Evolutionary conservation across 257 asterid species (phyloP).

Genomic region (Solanum pennellii): DNA sequence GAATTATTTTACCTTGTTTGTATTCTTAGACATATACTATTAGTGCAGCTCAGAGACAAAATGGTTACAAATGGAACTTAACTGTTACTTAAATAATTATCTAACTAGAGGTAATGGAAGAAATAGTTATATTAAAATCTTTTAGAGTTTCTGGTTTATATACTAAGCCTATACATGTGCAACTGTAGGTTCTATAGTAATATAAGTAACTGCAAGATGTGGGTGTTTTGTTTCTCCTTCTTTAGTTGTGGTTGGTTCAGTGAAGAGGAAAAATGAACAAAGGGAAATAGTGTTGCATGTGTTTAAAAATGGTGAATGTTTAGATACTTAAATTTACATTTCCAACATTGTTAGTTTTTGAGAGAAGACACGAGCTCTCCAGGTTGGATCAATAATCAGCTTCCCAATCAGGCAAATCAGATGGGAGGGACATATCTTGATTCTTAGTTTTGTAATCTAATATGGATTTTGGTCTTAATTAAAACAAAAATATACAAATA

Average conservation of each 20-base stretch:
- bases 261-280: neutral
- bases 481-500: neutral
- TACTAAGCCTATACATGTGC: neutral
- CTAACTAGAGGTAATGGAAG: neutral
- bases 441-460: neutral
- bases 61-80: neutral
- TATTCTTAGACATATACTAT: neutral
- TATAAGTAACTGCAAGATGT: neutral
- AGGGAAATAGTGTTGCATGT: neutral
- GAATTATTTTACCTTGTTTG: neutral
- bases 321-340: neutral
- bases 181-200: neutral
- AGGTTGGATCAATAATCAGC: neutral
- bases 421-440: neutral
- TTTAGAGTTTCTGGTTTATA: neutral
- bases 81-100: neutral
- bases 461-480: neutral
- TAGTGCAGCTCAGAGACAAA: neutral
- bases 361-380: neutral
- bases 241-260: neutral
- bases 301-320: neutral
- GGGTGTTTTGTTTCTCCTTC: neutral
- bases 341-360: neutral
- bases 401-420: neutral
- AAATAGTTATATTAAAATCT: neutral